These are phyloP conservation scores for Aspergillus quadricinctus DNA, from an alignment of 2,329 filamentous ascomycete species.

Conservation along the genomic window DNA sequence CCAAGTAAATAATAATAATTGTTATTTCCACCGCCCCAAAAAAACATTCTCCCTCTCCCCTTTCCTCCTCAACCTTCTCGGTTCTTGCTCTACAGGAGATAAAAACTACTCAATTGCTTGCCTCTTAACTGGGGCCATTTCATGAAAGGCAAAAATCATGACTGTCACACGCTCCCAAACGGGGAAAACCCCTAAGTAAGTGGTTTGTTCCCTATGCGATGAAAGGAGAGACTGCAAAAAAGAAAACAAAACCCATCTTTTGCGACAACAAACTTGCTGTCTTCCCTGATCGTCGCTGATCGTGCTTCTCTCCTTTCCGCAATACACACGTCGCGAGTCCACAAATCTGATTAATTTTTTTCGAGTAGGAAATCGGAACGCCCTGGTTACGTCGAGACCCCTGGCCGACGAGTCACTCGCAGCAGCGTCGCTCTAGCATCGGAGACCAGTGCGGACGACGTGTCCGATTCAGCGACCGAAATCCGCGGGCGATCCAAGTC, in stretches of 20 bases:
- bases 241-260: neutral
- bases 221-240: neutral
- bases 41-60: slow-evolving; percentile 1
- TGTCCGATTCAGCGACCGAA: slow-evolving; percentile 22
- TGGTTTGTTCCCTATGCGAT: slow-evolving; percentile 13
- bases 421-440: slow-evolving; percentile 36
- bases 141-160: slow-evolving; percentile 31
- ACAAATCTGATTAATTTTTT: slow-evolving; percentile 1
- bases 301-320: neutral
- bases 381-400: slow-evolving; percentile 51
- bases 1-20: neutral
- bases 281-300: slow-evolving; percentile 3
- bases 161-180: slow-evolving; percentile 49
- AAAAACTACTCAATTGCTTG: neutral
- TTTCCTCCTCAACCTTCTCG: slow-evolving; percentile 3
- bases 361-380: slow-evolving; percentile 47
- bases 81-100: slow-evolving; percentile 4
- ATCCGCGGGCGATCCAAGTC: slow-evolving; percentile 19
- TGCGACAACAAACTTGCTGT: slow-evolving; percentile 4
- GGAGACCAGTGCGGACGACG: slow-evolving; percentile 28
- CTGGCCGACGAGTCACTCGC: slow-evolving; percentile 42
- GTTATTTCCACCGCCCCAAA: neutral
- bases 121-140: slow-evolving; percentile 1
- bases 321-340: neutral
- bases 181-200: slow-evolving; percentile 50